Percentiles rank a stretch among this genome's conserved stretches.
phyloP scores from a whole-genome alignment of 2,329 filamentous ascomycete genomes.

The Colletotrichum abscissum region DNA sequence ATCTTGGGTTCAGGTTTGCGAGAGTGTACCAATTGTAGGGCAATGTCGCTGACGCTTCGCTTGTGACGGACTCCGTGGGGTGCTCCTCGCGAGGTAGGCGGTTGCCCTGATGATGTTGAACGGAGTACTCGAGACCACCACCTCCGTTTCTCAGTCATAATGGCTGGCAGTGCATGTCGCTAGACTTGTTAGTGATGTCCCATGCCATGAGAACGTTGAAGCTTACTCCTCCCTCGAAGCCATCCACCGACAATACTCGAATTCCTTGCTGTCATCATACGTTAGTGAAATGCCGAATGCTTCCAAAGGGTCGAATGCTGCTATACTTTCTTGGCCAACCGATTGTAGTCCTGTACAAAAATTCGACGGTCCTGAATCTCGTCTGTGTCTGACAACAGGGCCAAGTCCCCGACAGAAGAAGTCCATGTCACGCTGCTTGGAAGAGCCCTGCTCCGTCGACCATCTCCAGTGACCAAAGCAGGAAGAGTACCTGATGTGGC shows the following conservation, averaged over 20 bases:
- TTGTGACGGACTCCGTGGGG: constrained; percentile 50
- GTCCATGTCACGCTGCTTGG: constrained; percentile 68
- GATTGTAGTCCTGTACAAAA: constrained; percentile 70
- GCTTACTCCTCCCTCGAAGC: constrained; percentile 41
- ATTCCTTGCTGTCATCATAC: constrained; percentile 61
- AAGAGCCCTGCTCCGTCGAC: constrained; percentile 38
- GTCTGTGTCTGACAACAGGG: constrained; percentile 59
- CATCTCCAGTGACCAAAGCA: constrained; percentile 30
- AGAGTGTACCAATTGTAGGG: constrained; percentile 55
- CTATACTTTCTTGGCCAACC: constrained; percentile 67
- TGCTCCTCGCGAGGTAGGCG: background rate
- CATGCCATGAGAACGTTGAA: background rate
- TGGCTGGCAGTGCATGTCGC: constrained; percentile 9
- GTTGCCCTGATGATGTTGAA: constrained; percentile 31
- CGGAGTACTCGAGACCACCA: constrained; percentile 53
- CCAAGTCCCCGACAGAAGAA: constrained; percentile 63
- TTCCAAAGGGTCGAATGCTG: background rate
- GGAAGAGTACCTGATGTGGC: constrained; percentile 36
- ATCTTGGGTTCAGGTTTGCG: constrained; percentile 58
- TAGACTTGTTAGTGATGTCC: background rate
- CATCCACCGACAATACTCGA: constrained; percentile 50
- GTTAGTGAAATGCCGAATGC: background rate
- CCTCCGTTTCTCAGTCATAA: constrained; percentile 44
- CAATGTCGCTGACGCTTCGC: constrained; percentile 67
- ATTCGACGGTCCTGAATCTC: constrained; percentile 58